Base-by-base conservation (phyloP, 2,329 filamentous ascomycete genomes). In the Pseudocercospora musae region DNA sequence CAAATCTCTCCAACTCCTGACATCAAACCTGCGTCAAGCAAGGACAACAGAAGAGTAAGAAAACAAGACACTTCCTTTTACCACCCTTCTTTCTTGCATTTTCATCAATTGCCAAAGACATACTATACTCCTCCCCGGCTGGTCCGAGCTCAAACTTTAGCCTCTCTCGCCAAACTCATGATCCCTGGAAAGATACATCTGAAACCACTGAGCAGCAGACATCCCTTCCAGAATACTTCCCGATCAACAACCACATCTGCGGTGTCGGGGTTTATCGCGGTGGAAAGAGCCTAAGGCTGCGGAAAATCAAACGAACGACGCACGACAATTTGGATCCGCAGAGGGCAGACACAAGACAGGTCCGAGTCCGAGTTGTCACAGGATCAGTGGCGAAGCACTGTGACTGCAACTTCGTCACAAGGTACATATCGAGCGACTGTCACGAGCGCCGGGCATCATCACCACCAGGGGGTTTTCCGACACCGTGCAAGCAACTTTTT, bases 1-100 rank as follows among this genome's bases (percentile, higher is more conserved):
- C 55, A 57, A 57, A 57, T 57, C 52, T 31, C 52, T 31, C 25
- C 37, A 20, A 21, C 55, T 56, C 53, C 53, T 56, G 31, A 44
- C 53, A 56, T 56, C 31, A 42, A 42, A 42, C 53, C 53, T 56
- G 53, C 53, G 44, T 56, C 37, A 40, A 40, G 33, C 53, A 56
- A 56, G 53, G 53, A 40, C 18, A 44, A 23, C 29, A 42, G 25
- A n/a, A 56, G 15, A 18, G 3, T 40, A 18, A 40, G 37, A 44
- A n/a, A n/a, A 40, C 37, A 42, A 42, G 33, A 37, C 21, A 52
- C 7, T 25, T 25, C 25, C 4, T 25, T 48, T 48, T 11, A 11
- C 46, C 21, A 52, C 21, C 10, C 48, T 27, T 27, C 23, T 29
- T 25, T 25, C 25, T 52, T 52, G 11, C 23, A 23, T n/a, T n/a